Evolutionary conservation across 2,329 filamentous ascomycete species (phyloP), one percentile per base, ranked within the genome.

Genomic region (Fusarium neocosmosporiellum): DNA sequence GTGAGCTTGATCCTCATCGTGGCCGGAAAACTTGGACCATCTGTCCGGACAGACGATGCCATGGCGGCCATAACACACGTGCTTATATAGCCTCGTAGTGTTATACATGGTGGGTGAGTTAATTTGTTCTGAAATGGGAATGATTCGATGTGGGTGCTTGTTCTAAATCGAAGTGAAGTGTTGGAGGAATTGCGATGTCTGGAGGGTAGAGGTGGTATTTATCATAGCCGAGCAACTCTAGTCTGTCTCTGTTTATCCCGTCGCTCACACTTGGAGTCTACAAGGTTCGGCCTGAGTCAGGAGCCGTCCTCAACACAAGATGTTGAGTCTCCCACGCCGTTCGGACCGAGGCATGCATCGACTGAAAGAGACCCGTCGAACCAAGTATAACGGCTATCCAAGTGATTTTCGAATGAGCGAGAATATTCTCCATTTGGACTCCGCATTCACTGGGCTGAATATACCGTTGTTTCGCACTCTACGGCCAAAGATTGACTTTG

Each of bases 11-110:
- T 71, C 69, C 6, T 16, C 22, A 9, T 24, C 0, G 34, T 37
- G 27, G 13, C 59, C 63, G 0, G 54, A 43, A 8, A 67, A 71
- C 16, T 33, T 59, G 20, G 59, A 60, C 69, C 69, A 71, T 31
- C 69, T 54, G 3, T 29, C 18, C 1, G 62, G 46, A 6, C 63
- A 43, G 11, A 16, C 16, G 16, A 8, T 8, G 4, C 18, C 29
- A 37, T 20, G 11, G 2, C 1, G 2, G 14, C 66, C 69, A 2
- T 39, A 8, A 18, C 36, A 39, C 18, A 39, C 36, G 20, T 71
- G 68, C 31, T 14, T 16, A 31, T 66, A 71, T 9, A 70, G 50
- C 18, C 62, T 70, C 7, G 60, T 65, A 11, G 31, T 18, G 5
- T 34, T 11, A 18, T 59, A 22, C 59, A 66, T 66, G 5, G 16